A percentile compares a stretch with the other conserved stretches of the same genome.
phyloP scores from a whole-genome alignment of 345 rosid species.

The Brassica juncea region DNA sequence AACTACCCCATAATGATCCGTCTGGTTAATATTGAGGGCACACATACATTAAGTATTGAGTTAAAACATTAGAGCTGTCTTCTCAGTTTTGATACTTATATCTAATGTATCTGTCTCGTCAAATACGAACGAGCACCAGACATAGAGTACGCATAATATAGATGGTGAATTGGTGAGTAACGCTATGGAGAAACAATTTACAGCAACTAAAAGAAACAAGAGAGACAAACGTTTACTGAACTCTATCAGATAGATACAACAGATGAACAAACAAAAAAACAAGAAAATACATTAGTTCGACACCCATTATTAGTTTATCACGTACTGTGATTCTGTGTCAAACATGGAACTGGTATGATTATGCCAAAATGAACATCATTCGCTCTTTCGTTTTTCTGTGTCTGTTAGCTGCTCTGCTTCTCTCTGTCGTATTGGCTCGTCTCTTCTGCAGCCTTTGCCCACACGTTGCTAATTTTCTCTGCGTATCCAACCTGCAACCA shows the following conservation, averaged over 20 bases:
- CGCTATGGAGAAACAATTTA: constrained; percentile 8
- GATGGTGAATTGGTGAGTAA: neutral
- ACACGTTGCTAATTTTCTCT: constrained; percentile 85
- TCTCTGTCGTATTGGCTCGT: constrained; percentile 68
- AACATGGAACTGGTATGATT: constrained; percentile 23
- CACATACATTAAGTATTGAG: neutral
- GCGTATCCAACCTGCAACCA: constrained; percentile 85
- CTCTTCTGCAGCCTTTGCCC: constrained; percentile 91
- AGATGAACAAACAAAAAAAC: neutral
- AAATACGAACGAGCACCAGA: neutral
- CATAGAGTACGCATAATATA: neutral
- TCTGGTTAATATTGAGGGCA: neutral
- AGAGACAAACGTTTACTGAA: constrained; percentile 1
- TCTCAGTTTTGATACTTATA: neutral
- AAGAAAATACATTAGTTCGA: constrained; percentile 23
- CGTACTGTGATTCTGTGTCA: constrained; percentile 18
- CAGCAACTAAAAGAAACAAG: neutral
- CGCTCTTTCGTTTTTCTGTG: neutral
- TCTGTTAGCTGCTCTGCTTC: constrained; percentile 40
- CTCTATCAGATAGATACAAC: constrained; percentile 31
- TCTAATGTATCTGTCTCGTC: neutral
- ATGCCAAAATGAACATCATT: neutral
- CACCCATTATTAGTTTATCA: constrained; percentile 27
- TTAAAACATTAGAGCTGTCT: neutral
- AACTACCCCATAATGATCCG: no score